phyloP scores from a whole-genome alignment of 2,329 filamentous ascomycete genomes.

The Colletotrichum sp. region DNA sequence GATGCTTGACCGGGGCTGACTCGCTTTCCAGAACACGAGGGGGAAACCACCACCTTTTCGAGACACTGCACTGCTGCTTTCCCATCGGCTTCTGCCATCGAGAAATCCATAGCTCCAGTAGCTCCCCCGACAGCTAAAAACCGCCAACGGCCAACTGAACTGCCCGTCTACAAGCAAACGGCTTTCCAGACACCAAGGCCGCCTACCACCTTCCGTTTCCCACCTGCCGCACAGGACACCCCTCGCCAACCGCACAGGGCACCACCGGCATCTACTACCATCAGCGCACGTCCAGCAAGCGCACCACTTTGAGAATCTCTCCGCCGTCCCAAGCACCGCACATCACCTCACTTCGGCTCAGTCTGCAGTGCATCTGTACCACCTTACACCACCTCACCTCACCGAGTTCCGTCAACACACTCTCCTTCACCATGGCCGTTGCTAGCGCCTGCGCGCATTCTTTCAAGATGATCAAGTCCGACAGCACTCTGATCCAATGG shows the following conservation, averaged over 20 bases:
- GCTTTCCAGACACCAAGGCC: not conserved
- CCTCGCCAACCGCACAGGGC: not conserved
- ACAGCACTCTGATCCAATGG: conserved; percentile 70
- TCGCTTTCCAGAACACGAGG: not conserved
- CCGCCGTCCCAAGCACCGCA: not conserved
- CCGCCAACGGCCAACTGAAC: not conserved
- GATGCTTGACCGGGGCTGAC: not conserved
- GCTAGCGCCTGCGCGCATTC: conserved; percentile 64
- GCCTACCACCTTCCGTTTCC: not conserved
- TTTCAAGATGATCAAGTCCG: conserved; percentile 71
- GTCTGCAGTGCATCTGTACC: not conserved
- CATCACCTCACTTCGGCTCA: not conserved
- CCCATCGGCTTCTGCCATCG: not conserved
- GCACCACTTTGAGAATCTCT: not conserved
- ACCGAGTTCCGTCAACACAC: not conserved
- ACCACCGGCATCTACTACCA: not conserved
- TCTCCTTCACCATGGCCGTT: conserved; percentile 52
- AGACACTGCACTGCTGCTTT: not conserved
- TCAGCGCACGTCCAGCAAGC: not conserved
- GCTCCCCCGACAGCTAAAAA: not conserved
- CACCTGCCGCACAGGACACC: not conserved
- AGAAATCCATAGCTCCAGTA: not conserved
- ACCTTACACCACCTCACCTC: not conserved
- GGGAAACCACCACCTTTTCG: not conserved
- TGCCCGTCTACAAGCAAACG: not conserved